Evolutionary conservation across 2,329 filamentous ascomycete species (phyloP).

Genomic region (Trichoderma asperellum): DNA sequence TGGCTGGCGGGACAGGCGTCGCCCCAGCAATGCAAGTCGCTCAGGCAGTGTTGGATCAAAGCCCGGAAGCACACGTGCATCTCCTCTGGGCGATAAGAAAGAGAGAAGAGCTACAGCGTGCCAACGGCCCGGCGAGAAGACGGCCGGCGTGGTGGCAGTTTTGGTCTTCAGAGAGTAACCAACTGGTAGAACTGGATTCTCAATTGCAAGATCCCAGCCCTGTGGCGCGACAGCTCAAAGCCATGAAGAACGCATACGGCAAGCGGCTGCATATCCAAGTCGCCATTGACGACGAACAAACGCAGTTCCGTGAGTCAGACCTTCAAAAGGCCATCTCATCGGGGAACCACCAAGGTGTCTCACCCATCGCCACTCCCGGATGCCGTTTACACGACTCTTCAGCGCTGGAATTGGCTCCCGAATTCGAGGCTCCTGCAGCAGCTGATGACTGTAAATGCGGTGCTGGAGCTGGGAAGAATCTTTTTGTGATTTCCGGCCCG

Average conservation of each 20-base stretch:
- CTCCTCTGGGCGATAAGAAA: conserved; percentile 81
- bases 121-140: conserved; percentile 2
- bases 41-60: conserved; percentile 58
- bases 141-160: conserved; percentile 36
- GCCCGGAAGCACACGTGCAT: conserved; percentile 51
- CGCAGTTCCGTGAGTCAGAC: conserved; percentile 60
- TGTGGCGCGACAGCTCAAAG: conserved; percentile 66
- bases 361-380: neutral
- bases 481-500: conserved; percentile 87
- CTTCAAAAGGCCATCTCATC: conserved; percentile 46
- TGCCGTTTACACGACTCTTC: conserved; percentile 41
- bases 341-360: neutral
- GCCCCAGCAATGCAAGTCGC: conserved; percentile 85
- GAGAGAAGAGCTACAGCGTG: conserved; percentile 55
- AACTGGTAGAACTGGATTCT: conserved; percentile 30
- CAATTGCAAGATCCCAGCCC: conserved; percentile 43
- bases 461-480: conserved; percentile 52
- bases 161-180: conserved; percentile 32
- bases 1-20: conserved; percentile 92
- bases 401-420: conserved; percentile 38
- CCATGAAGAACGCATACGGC: conserved; percentile 61
- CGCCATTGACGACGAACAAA: conserved; percentile 80
- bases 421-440: conserved; percentile 37
- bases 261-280: conserved; percentile 68
- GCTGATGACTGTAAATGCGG: conserved; percentile 37